Evolutionary conservation across 805 yeast species (phyloP), one percentile per base, ranked within the genome.

Genomic region (Scheffersomyces lignosus): DNA sequence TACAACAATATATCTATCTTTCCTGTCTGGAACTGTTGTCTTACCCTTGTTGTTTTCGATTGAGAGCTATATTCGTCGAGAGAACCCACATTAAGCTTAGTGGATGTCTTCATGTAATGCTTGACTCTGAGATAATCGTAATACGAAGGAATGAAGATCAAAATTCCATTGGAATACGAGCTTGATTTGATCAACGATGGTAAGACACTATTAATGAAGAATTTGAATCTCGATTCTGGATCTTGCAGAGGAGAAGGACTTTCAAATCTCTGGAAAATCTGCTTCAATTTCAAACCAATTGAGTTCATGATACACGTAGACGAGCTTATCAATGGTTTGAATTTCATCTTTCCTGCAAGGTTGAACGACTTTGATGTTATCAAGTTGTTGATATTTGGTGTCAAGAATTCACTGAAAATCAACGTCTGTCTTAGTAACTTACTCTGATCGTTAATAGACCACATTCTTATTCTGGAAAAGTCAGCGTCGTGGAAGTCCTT

Each of bases 381-480:
- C 31, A 87, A 52, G 37, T 80, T 78, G 56, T 84, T 87, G 51
- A 91, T 77, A 48, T 80, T 87, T 7, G 98, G 98, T 1, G 96
- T 84, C 7, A 73, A 48, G 55, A 75, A 87, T 49, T 81, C 87
- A n/a, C 86, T 68, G 47, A 93, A 83, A 3, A 86, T 70, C 51
- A 93, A 60, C 0, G 85, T 78, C 62, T 93, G 99, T 18, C 96
- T 77, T 37, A 91, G 70, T 34, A 69, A 67, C 44, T 70, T 73
- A 10, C 87, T 82, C 48, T 87, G 81, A 44, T 87, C 95, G 52
- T 93, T 90, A 45, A 93, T 81, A 25, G 84, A 81, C 95, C 96
- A 90, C 84, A 86, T 83, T 50, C 96, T 75, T 26, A 93, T 82
- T 48, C 99, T 75, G 39, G 93, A 80, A 60, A 93, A 93, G 62